Percentiles rank a stretch among this genome's conserved stretches.
phyloP scores from a whole-genome alignment of 306 rosid genomes.

The Quercus dentata region DNA sequence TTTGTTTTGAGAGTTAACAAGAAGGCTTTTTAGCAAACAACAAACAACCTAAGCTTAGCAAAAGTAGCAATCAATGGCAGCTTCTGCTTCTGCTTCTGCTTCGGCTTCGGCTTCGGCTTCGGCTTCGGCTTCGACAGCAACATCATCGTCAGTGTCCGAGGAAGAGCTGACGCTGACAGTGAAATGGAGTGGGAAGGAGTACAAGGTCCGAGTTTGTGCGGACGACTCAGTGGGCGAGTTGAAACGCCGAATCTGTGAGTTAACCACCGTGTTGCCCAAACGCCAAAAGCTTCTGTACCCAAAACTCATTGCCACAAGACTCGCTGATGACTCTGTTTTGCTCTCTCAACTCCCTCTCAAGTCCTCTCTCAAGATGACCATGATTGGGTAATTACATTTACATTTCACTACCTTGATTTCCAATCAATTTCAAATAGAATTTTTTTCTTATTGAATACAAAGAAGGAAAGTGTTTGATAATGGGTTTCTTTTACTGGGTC shows the following conservation, averaged over 20 bases:
- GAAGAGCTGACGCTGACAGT: conserved; percentile 74
- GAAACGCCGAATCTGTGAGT: conserved; percentile 91
- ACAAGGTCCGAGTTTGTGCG: conserved; percentile 76
- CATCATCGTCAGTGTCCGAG: conserved; percentile 32
- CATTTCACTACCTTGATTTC: background rate
- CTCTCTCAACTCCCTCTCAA: conserved; percentile 74
- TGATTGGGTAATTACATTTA: conserved; percentile 58
- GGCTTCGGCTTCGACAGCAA: conserved; percentile 21
- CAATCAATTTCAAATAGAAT: background rate
- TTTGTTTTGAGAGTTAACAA: too few relatives aligned
- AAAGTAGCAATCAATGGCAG: too few relatives aligned
- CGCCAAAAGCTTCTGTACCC: conserved; percentile 96
- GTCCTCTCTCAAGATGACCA: conserved; percentile 80
- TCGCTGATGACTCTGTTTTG: conserved; percentile 73
- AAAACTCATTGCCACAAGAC: conserved; percentile 63
- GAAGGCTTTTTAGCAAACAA: too few relatives aligned
- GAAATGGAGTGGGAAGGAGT: conserved; percentile 93
- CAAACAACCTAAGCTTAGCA: too few relatives aligned
- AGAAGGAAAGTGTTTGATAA: background rate
- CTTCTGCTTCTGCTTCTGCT: background rate
- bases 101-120: conserved; percentile 15
- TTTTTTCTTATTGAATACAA: background rate
- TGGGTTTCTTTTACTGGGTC: background rate
- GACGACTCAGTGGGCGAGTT: conserved; percentile 83
- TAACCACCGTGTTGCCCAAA: conserved; percentile 78